Evolutionary conservation across 805 yeast species (phyloP), one percentile per base, ranked within the genome.

Genomic region (Saccharomyces eubayanus): DNA sequence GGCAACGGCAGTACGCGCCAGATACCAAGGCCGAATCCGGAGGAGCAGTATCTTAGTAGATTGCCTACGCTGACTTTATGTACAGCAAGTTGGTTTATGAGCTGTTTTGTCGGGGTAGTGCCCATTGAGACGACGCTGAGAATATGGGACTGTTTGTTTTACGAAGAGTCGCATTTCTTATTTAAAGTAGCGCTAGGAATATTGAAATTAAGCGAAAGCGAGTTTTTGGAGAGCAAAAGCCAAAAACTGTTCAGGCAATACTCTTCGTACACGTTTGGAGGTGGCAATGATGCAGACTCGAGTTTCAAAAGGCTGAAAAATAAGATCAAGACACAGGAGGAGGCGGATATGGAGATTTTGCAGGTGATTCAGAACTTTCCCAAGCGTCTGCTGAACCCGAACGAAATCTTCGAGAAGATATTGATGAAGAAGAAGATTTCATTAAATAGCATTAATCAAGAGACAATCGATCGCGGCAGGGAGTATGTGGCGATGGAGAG

Each of bases 1-100:
- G 46, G 50, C 31, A 53, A 53, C 20, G 47, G 48, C n/a, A 28
- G 31, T 6, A 47, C 16, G 28, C 14, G 28, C 8, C 24, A 24
- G 8, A 11, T 30, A 3, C 28, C 49, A 1, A 29, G 10, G 20
- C 40, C 50, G 20, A n/a, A 6, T 20, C 14, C 30, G 2, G 49
- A 9, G 5, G 63, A 72, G 30, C 76, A 78, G 61, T 82, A 86
- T 55, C 74, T 92, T 41, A 76, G 81, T 12, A 83, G 85, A 60
- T 71, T 91, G 47, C 98, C 99, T 1, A 96, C 97, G 2, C 80
- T 94, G 5, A 87, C 96, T 1, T 76, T 94, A 47, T 92, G 96
- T 57, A 92, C 98, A 0, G 91, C 97, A 0, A 84, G 96, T 53
- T 94, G 99, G 99, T 94, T 94, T 67, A 92, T 94, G 98, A 87